Evolutionary conservation across 805 yeast species (phyloP), one percentile per base, ranked within the genome.

Genomic region (Sugiyamaella mastotermitis): DNA sequence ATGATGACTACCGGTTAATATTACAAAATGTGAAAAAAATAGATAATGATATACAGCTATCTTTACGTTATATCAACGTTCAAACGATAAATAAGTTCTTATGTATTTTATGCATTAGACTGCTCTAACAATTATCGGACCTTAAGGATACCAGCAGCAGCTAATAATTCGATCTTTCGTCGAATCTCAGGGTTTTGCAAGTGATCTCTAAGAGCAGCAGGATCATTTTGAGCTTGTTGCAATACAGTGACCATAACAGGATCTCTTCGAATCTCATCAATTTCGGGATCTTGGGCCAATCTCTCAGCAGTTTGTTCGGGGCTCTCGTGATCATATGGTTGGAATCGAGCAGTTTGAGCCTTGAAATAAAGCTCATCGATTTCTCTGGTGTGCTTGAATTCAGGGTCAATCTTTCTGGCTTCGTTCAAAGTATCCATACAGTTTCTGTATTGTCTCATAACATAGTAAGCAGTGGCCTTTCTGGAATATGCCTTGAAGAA

Each of bases 81-180:
- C n/a, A n/a, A n/a, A n/a, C n/a, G n/a, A n/a, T n/a, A n/a, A n/a
- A n/a, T n/a, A n/a, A n/a, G n/a, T n/a, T n/a, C n/a, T n/a, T n/a
- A n/a, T n/a, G n/a, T n/a, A n/a, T n/a, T n/a, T n/a, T n/a, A n/a
- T n/a, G n/a, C n/a, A n/a, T n/a, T n/a, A n/a, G n/a, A n/a, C n/a
- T n/a, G n/a, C n/a, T n/a, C n/a, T n/a, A n/a, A n/a, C n/a, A n/a
- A n/a, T 49, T 61, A 80, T 58, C 95, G 80, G 22, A 95, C 86
- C 60, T 95, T 81, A 56, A 92, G 88, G 40, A 92, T 83, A 61
- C 99, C 99, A 14, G 97, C 96, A 40, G 97, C 95, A 60, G 88
- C 81, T 62, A 92, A 74, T 52, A 83, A 72, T 62, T 83, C 81
- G 53, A 92, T 79, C 76, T 92, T 92, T 62, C 79, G 80, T 57